phyloP scores from a whole-genome alignment of 306 rosid genomes.

The Corylus avellana region DNA sequence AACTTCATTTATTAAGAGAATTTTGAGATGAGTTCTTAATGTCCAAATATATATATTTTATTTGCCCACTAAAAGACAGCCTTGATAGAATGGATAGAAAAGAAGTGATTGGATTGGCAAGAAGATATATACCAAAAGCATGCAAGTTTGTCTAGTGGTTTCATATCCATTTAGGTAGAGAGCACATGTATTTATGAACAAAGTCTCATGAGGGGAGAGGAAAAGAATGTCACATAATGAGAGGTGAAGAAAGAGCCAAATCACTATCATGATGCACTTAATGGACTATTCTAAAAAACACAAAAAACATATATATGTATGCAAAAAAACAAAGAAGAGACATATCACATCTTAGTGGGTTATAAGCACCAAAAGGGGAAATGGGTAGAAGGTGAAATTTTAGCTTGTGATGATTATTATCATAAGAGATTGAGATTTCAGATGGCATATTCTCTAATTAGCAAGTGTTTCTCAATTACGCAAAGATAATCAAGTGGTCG shows the following conservation, averaged over 20 bases:
- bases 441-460: constrained; percentile 20
- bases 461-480: constrained; percentile 21
- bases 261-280: background rate
- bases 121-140: background rate
- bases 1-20: no score
- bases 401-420: constrained; percentile 38
- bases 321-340: background rate
- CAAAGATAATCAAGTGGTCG: constrained; percentile 8
- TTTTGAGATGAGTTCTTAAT: no score
- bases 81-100: no score
- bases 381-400: constrained; percentile 44
- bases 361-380: constrained; percentile 40
- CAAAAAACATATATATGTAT: no score
- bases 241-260: background rate
- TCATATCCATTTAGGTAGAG: background rate
- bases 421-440: constrained; percentile 40
- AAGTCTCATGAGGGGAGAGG: background rate
- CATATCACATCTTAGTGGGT: constrained; percentile 48
- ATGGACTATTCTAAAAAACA: no score
- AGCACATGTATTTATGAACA: background rate
- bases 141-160: background rate
- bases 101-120: background rate
- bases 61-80: no score
- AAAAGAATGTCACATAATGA: no score
- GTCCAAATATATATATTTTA: no score